Evolutionary conservation across 2,329 filamentous ascomycete genomes (phyloP), one percentile per base, ranked within the genome.

Genomic region (Fulvia fulva): DNA sequence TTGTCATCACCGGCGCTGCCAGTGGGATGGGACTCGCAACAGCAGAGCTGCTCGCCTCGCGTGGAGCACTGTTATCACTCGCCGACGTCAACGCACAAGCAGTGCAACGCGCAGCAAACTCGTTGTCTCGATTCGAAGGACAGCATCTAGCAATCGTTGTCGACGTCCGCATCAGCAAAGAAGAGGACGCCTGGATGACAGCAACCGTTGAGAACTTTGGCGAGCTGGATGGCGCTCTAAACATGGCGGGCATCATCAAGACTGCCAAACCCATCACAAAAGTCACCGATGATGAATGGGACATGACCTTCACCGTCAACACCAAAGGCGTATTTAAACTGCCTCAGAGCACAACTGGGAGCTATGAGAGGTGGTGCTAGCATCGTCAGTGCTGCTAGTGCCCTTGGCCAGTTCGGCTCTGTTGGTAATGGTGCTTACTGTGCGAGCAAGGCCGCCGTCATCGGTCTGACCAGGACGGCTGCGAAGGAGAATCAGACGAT

Each of bases 211-310:
- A 9, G 22, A 16, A 23, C 5, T 49, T 32, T 21, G 43, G 53
- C 16, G 16, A 30, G 22, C 23, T 55, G 7, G 43, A 47, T 22
- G 53, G 53, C 1, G 53, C 53, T 7, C 43, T 55, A 14, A 56
- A 56, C 30, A 50, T 56, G 53, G 53, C 53, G 9, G 53, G 53
- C 8, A 19, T 51, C 34, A 51, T 51, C 21, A 51, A 25, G n/a
- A 21, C 45, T 23, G 47, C 46, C 30, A 51, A 44, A 5, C 28
- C 45, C 11, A 28, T 51, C 26, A 51, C 34, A 19, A 23, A 51
- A 8, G 44, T 51, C 7, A 51, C 25, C 11, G 54, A 51, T 23
- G 37, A 46, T 2, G 55, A 57, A 5, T 45, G 34, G 34, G 37
- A 57, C 5, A 22, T 28, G 26, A 37, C 26, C 12, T 26, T 51